Percentiles rank a stretch among this genome's conserved stretches.
These are phyloP conservation scores for Pachysandra terminalis DNA, from an alignment of 164 flowering plant genomes.

Conservation along the genomic window DNA sequence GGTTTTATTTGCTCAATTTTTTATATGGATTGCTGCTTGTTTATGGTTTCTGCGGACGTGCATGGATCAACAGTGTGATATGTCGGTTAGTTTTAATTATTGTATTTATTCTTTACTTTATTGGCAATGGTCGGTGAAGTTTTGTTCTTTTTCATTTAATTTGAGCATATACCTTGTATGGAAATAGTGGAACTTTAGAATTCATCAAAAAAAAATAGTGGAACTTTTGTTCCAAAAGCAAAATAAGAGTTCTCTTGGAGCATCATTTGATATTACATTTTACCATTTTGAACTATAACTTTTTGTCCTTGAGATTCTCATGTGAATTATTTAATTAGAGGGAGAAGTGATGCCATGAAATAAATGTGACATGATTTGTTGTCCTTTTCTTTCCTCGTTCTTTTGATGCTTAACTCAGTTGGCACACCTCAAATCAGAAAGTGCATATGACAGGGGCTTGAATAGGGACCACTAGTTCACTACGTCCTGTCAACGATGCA, in stretches of 20 bases:
- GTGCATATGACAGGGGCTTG: constrained; percentile 17
- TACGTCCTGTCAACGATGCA: constrained; percentile 12
- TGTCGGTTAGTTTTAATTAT: too few relatives aligned
- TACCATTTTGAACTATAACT: constrained; percentile 9
- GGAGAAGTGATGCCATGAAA: constrained; percentile 18
- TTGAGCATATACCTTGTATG: not conserved
- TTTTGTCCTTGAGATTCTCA: constrained; percentile 33
- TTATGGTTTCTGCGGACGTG: not conserved
- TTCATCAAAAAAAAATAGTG: too few relatives aligned
- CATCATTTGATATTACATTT: not conserved
- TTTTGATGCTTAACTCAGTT: constrained; percentile 13
- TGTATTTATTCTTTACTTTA: not conserved
- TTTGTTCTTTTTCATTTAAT: not conserved
- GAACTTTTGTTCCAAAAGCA: not conserved
- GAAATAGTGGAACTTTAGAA: not conserved
- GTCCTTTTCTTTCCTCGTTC: constrained; percentile 14
- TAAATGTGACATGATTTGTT: constrained; percentile 13
- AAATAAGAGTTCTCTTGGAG: not conserved
- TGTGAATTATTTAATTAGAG: constrained; percentile 20
- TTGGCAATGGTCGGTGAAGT: not conserved
- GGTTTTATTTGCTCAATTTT: not conserved
- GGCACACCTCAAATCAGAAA: constrained; percentile 13
- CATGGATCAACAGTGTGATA: not conserved
- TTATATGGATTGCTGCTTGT: not conserved
- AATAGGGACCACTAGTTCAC: constrained; percentile 35